Conservation (phyloP, 495 filamentous ascomycete species). For the Aspergillus ostianus region DNA sequence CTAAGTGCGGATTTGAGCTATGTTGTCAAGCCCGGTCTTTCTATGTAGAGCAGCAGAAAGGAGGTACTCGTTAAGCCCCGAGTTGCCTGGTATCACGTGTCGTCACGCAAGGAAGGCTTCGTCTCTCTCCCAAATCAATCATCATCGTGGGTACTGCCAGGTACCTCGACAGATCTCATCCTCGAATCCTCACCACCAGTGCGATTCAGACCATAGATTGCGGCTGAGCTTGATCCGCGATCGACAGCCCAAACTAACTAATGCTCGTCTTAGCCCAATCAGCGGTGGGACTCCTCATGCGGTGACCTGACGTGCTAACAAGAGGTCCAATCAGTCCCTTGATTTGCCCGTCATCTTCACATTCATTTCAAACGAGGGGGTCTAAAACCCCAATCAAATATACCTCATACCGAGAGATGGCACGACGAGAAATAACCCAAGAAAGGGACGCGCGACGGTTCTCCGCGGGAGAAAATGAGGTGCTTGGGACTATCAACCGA, state of each 20-base stretch:
- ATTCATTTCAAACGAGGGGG: background rate
- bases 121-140: too few relatives aligned
- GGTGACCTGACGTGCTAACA: background rate
- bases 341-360: background rate
- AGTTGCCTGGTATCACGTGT: too few relatives aligned
- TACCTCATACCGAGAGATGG: background rate
- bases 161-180: too few relatives aligned
- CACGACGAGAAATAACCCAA: background rate
- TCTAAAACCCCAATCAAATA: background rate
- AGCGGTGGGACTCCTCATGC: background rate
- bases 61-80: too few relatives aligned
- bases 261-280: background rate
- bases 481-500: background rate
- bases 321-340: background rate
- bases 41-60: too few relatives aligned
- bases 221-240: background rate
- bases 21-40: too few relatives aligned
- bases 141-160: too few relatives aligned
- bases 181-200: too few relatives aligned
- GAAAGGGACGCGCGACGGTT: background rate
- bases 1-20: too few relatives aligned
- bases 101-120: too few relatives aligned
- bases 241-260: background rate
- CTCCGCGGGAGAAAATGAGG: background rate
- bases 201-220: too few relatives aligned